Percentiles rank a stretch among this genome's conserved stretches.
Evolutionary conservation across 2,329 filamentous ascomycete genomes (phyloP).

Genomic region (Fusarium anthophilum): DNA sequence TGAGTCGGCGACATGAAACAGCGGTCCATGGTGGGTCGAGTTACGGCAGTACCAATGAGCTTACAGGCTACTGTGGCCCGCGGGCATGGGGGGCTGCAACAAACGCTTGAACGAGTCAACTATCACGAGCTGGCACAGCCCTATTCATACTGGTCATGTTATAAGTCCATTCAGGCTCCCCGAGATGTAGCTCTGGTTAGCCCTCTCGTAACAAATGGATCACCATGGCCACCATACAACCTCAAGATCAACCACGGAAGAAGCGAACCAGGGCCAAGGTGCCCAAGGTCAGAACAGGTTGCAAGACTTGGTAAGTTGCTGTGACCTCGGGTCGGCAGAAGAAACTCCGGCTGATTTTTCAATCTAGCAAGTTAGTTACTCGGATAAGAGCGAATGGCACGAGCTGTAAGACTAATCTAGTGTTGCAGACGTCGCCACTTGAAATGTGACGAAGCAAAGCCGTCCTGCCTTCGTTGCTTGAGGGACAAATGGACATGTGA

Average conservation of each 20-base stretch:
- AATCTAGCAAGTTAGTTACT: constrained; percentile 11
- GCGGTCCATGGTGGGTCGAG: neutral
- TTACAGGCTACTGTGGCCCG: neutral
- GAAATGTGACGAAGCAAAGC: constrained; percentile 28
- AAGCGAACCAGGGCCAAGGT: constrained; percentile 24
- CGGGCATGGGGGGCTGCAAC: neutral
- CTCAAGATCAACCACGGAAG: constrained; percentile 5
- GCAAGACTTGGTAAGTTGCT: constrained; percentile 23
- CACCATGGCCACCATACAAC: neutral
- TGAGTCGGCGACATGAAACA: neutral
- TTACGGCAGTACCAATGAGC: constrained; percentile 2
- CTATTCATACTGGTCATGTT: neutral
- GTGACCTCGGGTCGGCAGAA: no score
- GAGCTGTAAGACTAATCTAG: neutral
- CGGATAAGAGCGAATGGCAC: neutral
- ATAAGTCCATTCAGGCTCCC: neutral
- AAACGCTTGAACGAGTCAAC: neutral
- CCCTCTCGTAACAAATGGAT: neutral
- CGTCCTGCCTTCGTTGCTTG: constrained; percentile 10
- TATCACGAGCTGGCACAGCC: neutral
- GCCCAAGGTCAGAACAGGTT: constrained; percentile 23
- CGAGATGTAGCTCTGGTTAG: neutral
- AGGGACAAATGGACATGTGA: constrained; percentile 22
- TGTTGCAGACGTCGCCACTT: constrained; percentile 27
- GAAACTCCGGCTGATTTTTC: neutral